Conservation (phyloP, 306 rosid genomes). For the Begonia loranthoides region DNA sequence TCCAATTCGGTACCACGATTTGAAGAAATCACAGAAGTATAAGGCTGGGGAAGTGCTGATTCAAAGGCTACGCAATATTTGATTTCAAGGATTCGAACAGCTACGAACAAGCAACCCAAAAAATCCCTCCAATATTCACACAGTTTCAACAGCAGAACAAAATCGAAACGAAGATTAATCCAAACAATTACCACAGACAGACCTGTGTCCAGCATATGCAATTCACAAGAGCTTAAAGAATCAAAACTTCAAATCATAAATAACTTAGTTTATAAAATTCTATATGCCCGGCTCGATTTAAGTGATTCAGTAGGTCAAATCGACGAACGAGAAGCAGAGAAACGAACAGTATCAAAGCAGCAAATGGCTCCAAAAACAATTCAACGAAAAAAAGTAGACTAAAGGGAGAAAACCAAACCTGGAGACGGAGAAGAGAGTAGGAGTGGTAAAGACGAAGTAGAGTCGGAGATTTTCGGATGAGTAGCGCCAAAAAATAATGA, state of each 20-base stretch:
- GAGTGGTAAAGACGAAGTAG: not conserved
- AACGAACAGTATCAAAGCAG: constrained; percentile 1
- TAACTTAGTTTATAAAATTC: constrained; percentile 13
- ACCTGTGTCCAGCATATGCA: not conserved
- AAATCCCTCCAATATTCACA: constrained; percentile 6
- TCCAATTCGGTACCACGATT: constrained; percentile 10
- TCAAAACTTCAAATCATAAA: constrained; percentile 7
- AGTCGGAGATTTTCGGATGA: not conserved
- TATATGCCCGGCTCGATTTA: not conserved
- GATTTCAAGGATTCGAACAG: not conserved
- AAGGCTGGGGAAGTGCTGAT: not conserved
- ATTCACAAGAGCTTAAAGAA: not conserved
- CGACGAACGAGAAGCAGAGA: not conserved
- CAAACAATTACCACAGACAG: constrained; percentile 5
- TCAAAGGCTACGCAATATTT: no score
- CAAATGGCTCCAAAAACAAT: constrained; percentile 2
- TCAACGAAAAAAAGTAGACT: not conserved
- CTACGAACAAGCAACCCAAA: not conserved
- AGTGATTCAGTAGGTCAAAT: not conserved
- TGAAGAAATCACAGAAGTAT: not conserved
- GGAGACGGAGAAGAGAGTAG: constrained; percentile 28
- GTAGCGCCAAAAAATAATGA: not conserved
- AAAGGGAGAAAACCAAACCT: constrained; percentile 17
- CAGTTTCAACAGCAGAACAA: constrained; percentile 21
- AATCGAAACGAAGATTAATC: constrained; percentile 6